Evolutionary conservation across 2,329 filamentous ascomycete genomes (phyloP).

Genomic region (Stromatinia cepivora): DNA sequence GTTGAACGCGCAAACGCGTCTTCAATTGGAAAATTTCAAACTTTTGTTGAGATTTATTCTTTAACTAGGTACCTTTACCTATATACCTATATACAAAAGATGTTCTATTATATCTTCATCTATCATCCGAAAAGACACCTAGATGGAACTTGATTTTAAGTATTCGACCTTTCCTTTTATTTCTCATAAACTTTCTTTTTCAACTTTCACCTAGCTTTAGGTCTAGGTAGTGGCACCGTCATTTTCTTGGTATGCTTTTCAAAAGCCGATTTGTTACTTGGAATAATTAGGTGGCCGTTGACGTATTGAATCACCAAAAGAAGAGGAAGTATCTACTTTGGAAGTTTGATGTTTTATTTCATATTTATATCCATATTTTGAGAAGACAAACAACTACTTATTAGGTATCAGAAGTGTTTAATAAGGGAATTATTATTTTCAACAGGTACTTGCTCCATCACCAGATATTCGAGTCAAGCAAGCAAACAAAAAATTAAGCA

Average conservation of each 20-base stretch:
- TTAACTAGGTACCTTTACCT: background rate
- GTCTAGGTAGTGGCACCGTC: background rate
- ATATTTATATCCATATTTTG: background rate
- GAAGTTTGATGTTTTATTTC: background rate
- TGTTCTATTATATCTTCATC: background rate
- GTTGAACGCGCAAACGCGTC: conserved; percentile 10
- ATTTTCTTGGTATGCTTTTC: conserved; percentile 1
- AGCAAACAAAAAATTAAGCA: background rate
- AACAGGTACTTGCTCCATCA: background rate
- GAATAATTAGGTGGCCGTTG: background rate
- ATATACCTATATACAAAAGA: background rate
- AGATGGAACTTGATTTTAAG: background rate
- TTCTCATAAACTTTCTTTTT: background rate
- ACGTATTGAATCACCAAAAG: background rate
- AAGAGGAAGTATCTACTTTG: background rate
- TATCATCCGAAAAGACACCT: background rate
- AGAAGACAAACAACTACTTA: background rate
- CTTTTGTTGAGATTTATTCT: background rate
- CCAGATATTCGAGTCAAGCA: background rate
- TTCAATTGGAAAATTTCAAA: background rate
- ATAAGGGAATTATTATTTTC: background rate
- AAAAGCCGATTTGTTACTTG: background rate
- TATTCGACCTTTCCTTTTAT: background rate
- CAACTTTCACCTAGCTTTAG: background rate
- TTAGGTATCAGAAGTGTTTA: background rate